Percentiles rank a stretch among this genome's conserved stretches.
Evolutionary conservation across 2,329 filamentous ascomycete species (phyloP).

Genomic region (Botryotinia globosa): DNA sequence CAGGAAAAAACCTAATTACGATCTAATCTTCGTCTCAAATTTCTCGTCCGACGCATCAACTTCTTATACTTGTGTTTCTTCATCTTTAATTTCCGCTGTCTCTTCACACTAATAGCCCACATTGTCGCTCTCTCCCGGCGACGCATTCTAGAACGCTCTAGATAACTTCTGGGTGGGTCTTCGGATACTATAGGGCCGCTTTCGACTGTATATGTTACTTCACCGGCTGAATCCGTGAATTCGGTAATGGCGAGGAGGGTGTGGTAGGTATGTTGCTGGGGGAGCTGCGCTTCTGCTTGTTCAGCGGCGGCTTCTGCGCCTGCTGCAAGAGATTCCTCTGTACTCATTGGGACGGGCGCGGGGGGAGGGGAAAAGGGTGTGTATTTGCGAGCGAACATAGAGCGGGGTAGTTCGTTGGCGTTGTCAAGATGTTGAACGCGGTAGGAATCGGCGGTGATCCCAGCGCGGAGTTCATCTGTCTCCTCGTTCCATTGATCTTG

Average conservation of each 20-base stretch:
- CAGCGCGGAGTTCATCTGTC: slow-evolving; percentile 41
- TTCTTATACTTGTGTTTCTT: slow-evolving; percentile 99
- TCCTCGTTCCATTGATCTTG: slow-evolving; percentile 34
- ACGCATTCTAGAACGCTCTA: slow-evolving; percentile 67
- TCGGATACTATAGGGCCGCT: slow-evolving; percentile 57
- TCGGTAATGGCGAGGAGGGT: slow-evolving; percentile 67
- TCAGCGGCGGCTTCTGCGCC: slow-evolving; percentile 40
- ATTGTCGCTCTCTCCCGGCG: slow-evolving; percentile 53
- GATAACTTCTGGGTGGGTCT: slow-evolving; percentile 49
- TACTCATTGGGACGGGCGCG: slow-evolving; percentile 61
- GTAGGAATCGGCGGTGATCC: slow-evolving; percentile 46
- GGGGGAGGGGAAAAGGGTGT: slow-evolving; percentile 85
- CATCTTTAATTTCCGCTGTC: slow-evolving; percentile 95
- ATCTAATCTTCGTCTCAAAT: slow-evolving; percentile 69
- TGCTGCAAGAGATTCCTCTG: slow-evolving; percentile 40
- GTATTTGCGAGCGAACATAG: slow-evolving; percentile 64
- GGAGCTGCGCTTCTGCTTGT: slow-evolving; percentile 39
- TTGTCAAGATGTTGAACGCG: slow-evolving; percentile 51
- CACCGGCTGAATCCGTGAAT: slow-evolving; percentile 57
- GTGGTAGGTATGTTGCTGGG: slow-evolving; percentile 58
- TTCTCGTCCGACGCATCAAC: slow-evolving; percentile 87
- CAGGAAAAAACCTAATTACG: slow-evolving; percentile 35
- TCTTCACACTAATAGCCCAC: slow-evolving; percentile 83
- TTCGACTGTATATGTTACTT: slow-evolving; percentile 59
- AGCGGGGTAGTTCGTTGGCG: slow-evolving; percentile 57